Evolutionary conservation across 164 flowering plant species (phyloP).

Genomic region (Stephania japonica): DNA sequence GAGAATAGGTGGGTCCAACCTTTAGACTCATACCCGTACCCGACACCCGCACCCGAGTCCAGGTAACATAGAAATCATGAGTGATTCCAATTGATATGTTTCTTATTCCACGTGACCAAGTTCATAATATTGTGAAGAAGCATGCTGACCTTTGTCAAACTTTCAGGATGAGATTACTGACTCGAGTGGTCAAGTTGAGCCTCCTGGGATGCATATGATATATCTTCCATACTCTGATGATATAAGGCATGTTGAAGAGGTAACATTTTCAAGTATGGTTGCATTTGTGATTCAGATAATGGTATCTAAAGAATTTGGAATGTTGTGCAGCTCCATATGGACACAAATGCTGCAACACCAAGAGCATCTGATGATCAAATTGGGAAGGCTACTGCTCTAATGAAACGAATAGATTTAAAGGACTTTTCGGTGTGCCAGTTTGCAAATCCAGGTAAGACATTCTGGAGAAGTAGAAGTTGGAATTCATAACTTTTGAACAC

Average conservation of each 20-base stretch:
- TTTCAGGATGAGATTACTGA: slow-evolving; percentile 69
- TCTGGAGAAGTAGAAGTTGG: neutral
- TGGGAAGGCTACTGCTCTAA: slow-evolving; percentile 53
- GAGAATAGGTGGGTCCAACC: no score
- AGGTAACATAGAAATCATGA: no score
- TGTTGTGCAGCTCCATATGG: slow-evolving; percentile 48
- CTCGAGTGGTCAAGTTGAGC: slow-evolving; percentile 85
- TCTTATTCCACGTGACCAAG: neutral
- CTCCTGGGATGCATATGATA: slow-evolving; percentile 99
- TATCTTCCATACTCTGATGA: slow-evolving; percentile 94
- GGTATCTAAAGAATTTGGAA: neutral
- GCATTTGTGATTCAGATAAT: neutral
- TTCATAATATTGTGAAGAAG: neutral
- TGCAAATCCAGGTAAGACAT: slow-evolving; percentile 69
- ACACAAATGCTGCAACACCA: slow-evolving; percentile 30
- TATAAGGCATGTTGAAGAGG: slow-evolving; percentile 85
- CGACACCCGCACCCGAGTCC: no score
- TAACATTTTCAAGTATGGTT: slow-evolving; percentile 11
- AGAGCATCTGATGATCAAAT: slow-evolving; percentile 76
- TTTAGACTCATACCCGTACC: no score
- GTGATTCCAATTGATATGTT: neutral
- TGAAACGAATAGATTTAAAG: slow-evolving; percentile 75
- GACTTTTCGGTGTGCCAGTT: slow-evolving; percentile 92
- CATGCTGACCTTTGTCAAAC: slow-evolving; percentile 4
- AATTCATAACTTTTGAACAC: no score